Evolutionary conservation across 352 stramenopile genomes (phyloP), one percentile per base, ranked within the genome.

Genomic region (Phytophthora fragariae): DNA sequence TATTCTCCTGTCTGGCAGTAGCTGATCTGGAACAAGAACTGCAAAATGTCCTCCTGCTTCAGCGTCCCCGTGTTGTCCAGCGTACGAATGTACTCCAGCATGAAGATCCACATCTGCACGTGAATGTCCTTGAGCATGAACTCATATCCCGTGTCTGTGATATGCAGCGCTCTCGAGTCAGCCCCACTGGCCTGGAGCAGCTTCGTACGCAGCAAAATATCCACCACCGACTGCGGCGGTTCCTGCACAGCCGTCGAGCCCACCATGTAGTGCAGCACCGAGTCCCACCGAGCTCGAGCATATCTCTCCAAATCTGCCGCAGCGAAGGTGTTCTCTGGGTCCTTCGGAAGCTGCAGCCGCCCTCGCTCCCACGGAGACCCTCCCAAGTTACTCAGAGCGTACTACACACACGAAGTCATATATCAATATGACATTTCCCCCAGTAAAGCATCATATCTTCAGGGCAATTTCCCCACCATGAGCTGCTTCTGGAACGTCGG

Each of bases 51-150:
- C 63, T 97, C 89, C 56, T 95, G 82, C 41, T 86, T 86, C 17
- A 96, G 56, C 35, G 86, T 88, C 47, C 81, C 89, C 27, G 80
- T 89, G 65, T 84, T 80, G 71, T 95, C 86, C 33, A 95, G 82
- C 58, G 88, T 94, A 44, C 89, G 89, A 63, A 97, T 97, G 67
- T 96, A 96, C 74, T 96, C 88, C 49, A 96, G 75, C 79, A 97
- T 92, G 60, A 97, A 96, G 69, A 96, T 96, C 91, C 91, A 97
- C 80, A 95, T 95, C 68, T 97, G 92, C 64, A 96, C 84, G 83
- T 97, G 92, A 53, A 97, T 94, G 50, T 97, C 90, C 70, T 97
- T 96, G 61, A 97, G 81, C 92, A 97, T 96, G 69, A 97, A 97
- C 78, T 97, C 90, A 79, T 97, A 97, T 53, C 91, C 91, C 50